Percentiles rank a stretch among this genome's conserved stretches.
These are phyloP conservation scores for Fraxinus velutina DNA, from an alignment of 305 asterid species.

Conservation along the genomic window DNA sequence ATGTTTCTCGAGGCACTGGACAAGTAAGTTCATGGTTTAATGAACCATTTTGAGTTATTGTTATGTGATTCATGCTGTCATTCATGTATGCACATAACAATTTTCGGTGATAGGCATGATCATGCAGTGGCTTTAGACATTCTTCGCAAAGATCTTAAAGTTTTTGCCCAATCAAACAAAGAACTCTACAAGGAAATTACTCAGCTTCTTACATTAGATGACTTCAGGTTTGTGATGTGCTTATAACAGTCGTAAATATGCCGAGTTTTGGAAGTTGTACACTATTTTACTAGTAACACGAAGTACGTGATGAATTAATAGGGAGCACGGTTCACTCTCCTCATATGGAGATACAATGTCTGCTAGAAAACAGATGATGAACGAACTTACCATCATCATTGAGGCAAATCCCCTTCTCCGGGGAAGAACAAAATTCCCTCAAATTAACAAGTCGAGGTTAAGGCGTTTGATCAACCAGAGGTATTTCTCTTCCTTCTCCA, in stretches of 20 bases:
- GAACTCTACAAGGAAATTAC: constrained; percentile 62
- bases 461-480: constrained; percentile 77
- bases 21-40: constrained; percentile 36
- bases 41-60: neutral
- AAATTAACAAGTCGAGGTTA: constrained; percentile 52
- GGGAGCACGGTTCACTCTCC: constrained; percentile 53
- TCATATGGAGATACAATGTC: constrained; percentile 50
- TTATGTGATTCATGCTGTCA: neutral
- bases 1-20: constrained; percentile 74
- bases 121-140: constrained; percentile 47
- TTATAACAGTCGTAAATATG: neutral
- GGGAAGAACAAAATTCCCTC: constrained; percentile 45
- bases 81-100: neutral
- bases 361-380: constrained; percentile 46
- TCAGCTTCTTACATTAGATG: constrained; percentile 54
- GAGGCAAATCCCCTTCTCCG: constrained; percentile 60
- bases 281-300: neutral
- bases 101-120: constrained; percentile 45
- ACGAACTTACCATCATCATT: constrained; percentile 42
- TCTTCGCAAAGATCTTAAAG: constrained; percentile 66
- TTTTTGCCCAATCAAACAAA: constrained; percentile 46
- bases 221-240: constrained; percentile 54
- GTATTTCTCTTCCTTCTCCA: constrained; percentile 27
- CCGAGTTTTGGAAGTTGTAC: neutral
- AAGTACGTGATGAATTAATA: constrained; percentile 29